These are phyloP conservation scores for Chimonanthus praecox DNA, from an alignment of 164 flowering plant species.

Conservation along the genomic window DNA sequence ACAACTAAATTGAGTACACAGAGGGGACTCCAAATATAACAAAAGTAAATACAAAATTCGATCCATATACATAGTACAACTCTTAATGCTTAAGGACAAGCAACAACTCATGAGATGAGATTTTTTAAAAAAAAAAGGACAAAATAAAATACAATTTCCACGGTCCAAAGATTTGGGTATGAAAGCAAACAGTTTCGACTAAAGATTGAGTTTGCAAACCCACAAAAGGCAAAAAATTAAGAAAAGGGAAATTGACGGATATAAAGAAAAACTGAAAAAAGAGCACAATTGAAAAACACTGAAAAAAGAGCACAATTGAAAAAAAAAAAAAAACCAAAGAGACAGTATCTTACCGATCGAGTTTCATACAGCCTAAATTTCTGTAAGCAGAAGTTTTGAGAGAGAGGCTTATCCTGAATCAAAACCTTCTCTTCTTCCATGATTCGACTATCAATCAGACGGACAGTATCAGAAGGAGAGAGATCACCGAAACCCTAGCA, in stretches of 20 bases:
- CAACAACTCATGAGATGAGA: too few species aligned
- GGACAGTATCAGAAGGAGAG: constrained; percentile 19
- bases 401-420: constrained; percentile 17
- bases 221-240: not conserved
- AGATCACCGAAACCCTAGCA: constrained; percentile 25
- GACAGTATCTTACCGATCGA: constrained; percentile 53
- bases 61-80: too few species aligned
- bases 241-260: not conserved
- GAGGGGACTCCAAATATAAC: too few species aligned
- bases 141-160: too few species aligned
- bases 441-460: constrained; percentile 38
- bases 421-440: constrained; percentile 37
- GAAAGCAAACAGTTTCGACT: too few species aligned
- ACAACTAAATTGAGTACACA: too few species aligned
- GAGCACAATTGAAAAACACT: not conserved
- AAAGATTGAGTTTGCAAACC: not conserved
- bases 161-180: too few species aligned
- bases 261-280: not conserved
- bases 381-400: constrained; percentile 37
- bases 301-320: not conserved
- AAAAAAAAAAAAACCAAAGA: not conserved
- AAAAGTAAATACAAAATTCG: too few species aligned
- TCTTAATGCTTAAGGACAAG: too few species aligned
- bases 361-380: constrained; percentile 91
- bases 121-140: too few species aligned